Percentiles rank a stretch among this genome's conserved stretches.
Conservation (phyloP, 306 rosid species). For the Carpinus fangiana region DNA sequence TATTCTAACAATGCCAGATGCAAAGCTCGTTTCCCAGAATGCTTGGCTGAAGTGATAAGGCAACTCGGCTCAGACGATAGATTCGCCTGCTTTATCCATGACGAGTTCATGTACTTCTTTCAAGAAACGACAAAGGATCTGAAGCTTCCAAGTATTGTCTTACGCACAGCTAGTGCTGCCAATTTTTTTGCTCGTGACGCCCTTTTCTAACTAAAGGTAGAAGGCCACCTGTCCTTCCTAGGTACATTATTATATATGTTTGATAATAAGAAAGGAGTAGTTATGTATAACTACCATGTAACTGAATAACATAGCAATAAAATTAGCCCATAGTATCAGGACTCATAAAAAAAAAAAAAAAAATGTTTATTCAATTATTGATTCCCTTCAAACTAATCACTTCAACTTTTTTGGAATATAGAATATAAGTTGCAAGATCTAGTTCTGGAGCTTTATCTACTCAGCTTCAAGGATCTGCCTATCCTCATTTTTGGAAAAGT, state of each 20-base stretch:
- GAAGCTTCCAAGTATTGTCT: slow-evolving; percentile 30
- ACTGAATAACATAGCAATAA: too few species aligned
- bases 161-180: slow-evolving; percentile 34
- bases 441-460: slow-evolving; percentile 40
- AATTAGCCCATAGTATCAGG: too few species aligned
- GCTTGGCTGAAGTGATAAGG: too few species aligned
- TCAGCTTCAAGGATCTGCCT: slow-evolving; percentile 58
- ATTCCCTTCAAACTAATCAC: not conserved
- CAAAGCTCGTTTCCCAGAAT: slow-evolving; percentile 25
- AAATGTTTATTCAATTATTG: too few species aligned
- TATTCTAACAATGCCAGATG: too few species aligned
- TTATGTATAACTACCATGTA: too few species aligned
- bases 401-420: too few species aligned
- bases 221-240: slow-evolving; percentile 37
- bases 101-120: slow-evolving; percentile 13
- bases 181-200: slow-evolving; percentile 26
- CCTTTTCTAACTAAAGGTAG: slow-evolving; percentile 14
- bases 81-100: too few species aligned
- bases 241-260: slow-evolving; percentile 11
- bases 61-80: slow-evolving; percentile 14
- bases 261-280: too few species aligned
- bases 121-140: slow-evolving; percentile 33
- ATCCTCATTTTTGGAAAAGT: not conserved
- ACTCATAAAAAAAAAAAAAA: too few species aligned
- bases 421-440: slow-evolving; percentile 7